phyloP scores from a whole-genome alignment of 768 basidiomycete species.

The Collybia mongolica region DNA sequence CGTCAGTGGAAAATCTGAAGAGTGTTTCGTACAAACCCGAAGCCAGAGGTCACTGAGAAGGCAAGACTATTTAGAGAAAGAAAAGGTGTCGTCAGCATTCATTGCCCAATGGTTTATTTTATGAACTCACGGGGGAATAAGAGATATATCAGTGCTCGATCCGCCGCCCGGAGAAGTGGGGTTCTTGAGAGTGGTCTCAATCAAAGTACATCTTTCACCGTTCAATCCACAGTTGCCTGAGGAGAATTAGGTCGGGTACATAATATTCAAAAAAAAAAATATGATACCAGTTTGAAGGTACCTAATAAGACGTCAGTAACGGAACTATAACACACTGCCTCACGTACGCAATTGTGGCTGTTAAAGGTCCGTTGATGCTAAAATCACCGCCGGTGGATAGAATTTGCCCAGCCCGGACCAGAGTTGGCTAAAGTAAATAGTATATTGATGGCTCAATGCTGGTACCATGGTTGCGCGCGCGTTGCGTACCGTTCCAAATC shows the following conservation, averaged over 20 bases:
- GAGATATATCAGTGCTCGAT: constrained; percentile 32
- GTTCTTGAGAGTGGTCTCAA: constrained; percentile 33
- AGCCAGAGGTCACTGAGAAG: constrained; percentile 39
- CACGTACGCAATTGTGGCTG: constrained; percentile 27
- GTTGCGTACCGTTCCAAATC: constrained; percentile 10
- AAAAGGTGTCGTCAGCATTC: constrained; percentile 1
- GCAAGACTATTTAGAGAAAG: constrained; percentile 22
- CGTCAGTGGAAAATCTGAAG: background rate
- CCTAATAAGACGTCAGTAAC: background rate
- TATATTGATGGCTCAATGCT: background rate
- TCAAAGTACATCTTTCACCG: constrained; percentile 33
- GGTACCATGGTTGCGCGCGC: no score
- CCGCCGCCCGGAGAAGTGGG: constrained; percentile 28
- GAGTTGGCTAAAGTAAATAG: constrained; percentile 15
- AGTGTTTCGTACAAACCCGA: constrained; percentile 26
- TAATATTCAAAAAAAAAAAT: background rate
- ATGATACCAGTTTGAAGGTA: constrained; percentile 5
- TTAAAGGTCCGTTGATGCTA: constrained; percentile 24
- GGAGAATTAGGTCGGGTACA: constrained; percentile 1
- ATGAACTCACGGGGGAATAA: constrained; percentile 26
- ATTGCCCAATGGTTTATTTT: no score
- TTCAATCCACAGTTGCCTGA: constrained; percentile 30
- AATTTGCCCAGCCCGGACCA: constrained; percentile 20
- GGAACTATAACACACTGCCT: background rate
- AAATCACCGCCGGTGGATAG: constrained; percentile 26